A percentile compares a stretch with the other conserved stretches of the same genome.
Evolutionary conservation across 139 green algal genomes (phyloP).

Genomic region (Medakamo hakoo): DNA sequence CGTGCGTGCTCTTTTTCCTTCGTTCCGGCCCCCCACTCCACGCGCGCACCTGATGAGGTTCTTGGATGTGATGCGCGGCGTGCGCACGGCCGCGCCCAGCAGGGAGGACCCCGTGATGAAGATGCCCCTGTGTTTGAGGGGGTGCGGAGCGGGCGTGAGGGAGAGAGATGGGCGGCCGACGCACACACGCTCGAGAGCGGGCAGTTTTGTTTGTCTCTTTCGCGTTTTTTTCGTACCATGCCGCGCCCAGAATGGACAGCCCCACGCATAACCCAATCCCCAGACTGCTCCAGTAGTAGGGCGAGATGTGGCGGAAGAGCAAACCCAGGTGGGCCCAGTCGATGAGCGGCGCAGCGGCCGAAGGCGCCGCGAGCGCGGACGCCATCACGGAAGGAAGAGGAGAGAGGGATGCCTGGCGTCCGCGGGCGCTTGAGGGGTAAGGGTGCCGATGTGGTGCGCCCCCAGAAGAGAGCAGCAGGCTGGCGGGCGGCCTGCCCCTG

Average conservation of each 20-base stretch:
- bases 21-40: no score
- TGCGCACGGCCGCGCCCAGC: slow-evolving; percentile 80
- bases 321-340: slow-evolving; percentile 62
- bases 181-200: background rate
- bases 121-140: slow-evolving; percentile 70
- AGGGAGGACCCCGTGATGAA: slow-evolving; percentile 95
- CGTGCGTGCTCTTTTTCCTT: no score
- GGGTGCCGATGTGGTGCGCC: no score
- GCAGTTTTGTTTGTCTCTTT: background rate
- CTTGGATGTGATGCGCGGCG: slow-evolving; percentile 93
- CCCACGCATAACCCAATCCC: slow-evolving; percentile 78
- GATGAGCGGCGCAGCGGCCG: slow-evolving; percentile 41
- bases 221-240: slow-evolving; percentile 46
- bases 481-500: no score
- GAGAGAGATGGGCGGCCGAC: background rate
- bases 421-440: no score
- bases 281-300: slow-evolving; percentile 77
- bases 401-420: no score
- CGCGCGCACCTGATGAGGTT: slow-evolving; percentile 86
- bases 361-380: no score
- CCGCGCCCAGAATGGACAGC: slow-evolving; percentile 81
- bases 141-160: background rate
- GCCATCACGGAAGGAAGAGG: no score
- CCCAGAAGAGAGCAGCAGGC: no score
- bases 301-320: slow-evolving; percentile 72